Conservation (phyloP, 2,329 filamentous ascomycete genomes). For the Fusarium compactum region DNA sequence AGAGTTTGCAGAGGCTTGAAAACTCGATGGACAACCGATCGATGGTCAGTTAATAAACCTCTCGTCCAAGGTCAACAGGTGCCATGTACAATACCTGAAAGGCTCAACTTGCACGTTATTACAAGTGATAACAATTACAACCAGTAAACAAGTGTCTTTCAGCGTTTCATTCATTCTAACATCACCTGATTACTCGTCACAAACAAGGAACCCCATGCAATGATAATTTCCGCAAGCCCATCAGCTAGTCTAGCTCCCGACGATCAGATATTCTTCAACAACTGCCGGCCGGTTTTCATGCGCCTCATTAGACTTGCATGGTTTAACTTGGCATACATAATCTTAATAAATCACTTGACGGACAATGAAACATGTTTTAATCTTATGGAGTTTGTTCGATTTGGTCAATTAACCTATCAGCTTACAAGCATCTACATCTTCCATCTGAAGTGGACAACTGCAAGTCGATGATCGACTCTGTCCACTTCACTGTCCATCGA, state of each 20-base stretch:
- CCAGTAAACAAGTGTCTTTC: not conserved
- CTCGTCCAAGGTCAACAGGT: no score
- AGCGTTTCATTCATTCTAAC: not conserved
- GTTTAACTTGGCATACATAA: not conserved
- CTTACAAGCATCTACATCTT: conserved; percentile 38
- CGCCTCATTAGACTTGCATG: not conserved
- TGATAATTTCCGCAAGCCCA: conserved; percentile 13
- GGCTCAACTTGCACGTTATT: no score
- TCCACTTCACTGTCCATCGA: conserved; percentile 14
- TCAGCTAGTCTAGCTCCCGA: conserved; percentile 30
- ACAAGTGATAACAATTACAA: not conserved
- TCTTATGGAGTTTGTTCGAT: conserved; percentile 17
- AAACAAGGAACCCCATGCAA: not conserved
- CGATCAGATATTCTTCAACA: conserved; percentile 6
- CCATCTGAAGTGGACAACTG: conserved; percentile 22
- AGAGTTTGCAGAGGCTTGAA: no score
- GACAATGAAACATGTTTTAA: not conserved
- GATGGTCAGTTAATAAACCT: no score
- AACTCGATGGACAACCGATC: no score
- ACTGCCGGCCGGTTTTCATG: conserved; percentile 1
- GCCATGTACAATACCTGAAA: no score
- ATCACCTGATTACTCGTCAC: not conserved
- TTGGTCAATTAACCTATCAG: conserved; percentile 39
- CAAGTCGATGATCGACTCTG: conserved; percentile 17
- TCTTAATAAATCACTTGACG: conserved; percentile 11